Conservation (phyloP, 345 rosid species). For the Brassica cretica region DNA sequence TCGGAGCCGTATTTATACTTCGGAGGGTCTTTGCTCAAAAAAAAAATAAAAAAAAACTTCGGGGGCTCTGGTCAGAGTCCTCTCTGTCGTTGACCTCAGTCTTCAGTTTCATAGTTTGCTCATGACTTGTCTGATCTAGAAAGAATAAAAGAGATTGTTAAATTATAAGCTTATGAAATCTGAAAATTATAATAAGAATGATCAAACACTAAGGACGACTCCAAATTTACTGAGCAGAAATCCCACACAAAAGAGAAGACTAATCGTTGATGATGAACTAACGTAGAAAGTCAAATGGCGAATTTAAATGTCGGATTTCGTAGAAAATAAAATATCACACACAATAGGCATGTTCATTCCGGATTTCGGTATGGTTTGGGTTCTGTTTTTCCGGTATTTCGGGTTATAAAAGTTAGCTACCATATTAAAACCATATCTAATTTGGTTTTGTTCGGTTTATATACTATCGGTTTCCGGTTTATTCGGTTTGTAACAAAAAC, state of each 20-base stretch:
- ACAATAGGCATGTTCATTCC: no score
- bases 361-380: no score
- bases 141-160: background rate
- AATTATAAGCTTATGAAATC: background rate
- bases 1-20: constrained; percentile 43
- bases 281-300: no score
- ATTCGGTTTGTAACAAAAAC: no score
- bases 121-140: background rate
- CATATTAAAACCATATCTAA: no score
- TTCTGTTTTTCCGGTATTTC: no score
- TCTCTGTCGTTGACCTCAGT: constrained; percentile 26
- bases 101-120: background rate
- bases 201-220: background rate
- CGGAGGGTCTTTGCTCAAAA: constrained; percentile 35
- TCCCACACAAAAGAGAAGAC: background rate
- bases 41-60: constrained; percentile 9
- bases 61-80: constrained; percentile 48
- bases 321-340: no score
- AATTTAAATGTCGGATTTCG: no score
- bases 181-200: background rate
- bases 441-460: no score
- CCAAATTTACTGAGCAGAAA: background rate
- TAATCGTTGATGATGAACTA: background rate
- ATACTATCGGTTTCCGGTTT: no score
- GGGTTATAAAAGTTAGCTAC: no score